A percentile compares a stretch with the other conserved stretches of the same genome.
Evolutionary conservation across 495 filamentous ascomycete genomes (phyloP).

Genomic region (Daldinia caldariorum): DNA sequence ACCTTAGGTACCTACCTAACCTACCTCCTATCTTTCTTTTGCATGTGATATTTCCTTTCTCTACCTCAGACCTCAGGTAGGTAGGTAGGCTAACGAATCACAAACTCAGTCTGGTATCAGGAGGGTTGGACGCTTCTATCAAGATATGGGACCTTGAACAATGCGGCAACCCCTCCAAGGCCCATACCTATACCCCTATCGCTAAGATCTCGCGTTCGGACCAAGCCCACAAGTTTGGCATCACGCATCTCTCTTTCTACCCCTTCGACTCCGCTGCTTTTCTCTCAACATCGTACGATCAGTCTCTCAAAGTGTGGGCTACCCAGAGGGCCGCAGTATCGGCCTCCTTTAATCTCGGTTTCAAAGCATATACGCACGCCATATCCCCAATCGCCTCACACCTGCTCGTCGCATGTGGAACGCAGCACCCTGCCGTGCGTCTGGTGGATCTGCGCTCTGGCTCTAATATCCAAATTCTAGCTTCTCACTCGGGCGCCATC

Average conservation of each 20-base stretch:
- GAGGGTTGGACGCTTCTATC: conserved; percentile 80
- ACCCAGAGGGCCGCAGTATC: conserved; percentile 67
- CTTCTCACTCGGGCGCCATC: conserved; percentile 70
- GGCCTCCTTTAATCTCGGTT: conserved; percentile 75
- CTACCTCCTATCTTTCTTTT: too few species aligned
- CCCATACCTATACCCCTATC: conserved; percentile 62
- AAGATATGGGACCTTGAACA: conserved; percentile 84
- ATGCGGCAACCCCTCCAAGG: conserved; percentile 46
- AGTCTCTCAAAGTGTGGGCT: conserved; percentile 81
- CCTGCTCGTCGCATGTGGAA: conserved; percentile 83
- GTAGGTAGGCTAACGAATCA: conserved; percentile 32
- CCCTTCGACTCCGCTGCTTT: conserved; percentile 85
- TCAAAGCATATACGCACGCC: conserved; percentile 78
- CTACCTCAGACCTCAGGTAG: too few species aligned
- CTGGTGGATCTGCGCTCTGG: conserved; percentile 85
- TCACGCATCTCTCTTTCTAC: conserved; percentile 88
- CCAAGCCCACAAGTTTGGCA: conserved; percentile 72
- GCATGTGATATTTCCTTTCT: neutral
- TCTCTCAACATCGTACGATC: conserved; percentile 84
- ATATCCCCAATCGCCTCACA: conserved; percentile 75
- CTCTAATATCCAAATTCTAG: conserved; percentile 75
- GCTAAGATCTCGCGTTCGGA: conserved; percentile 50
- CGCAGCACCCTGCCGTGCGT: conserved; percentile 80
- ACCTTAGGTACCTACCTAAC: too few species aligned
- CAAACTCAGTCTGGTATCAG: conserved; percentile 74